Base-by-base conservation (phyloP, 2,329 filamentous ascomycete genomes). In the Fusarium sp. region DNA sequence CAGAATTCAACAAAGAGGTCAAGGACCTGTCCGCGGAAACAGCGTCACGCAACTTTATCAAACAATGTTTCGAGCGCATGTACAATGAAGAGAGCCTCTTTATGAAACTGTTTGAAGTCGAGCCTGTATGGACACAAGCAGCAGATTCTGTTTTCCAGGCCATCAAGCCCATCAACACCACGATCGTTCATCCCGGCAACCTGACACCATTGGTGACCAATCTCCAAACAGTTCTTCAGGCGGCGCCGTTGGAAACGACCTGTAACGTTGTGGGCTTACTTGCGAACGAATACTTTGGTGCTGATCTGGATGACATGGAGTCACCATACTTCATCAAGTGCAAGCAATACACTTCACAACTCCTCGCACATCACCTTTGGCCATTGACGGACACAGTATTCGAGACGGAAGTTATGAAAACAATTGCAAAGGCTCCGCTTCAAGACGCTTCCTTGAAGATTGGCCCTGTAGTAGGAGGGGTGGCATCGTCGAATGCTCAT, bases 181-280 rank as follows among this genome's bases (percentile, higher is more conserved):
- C 82, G 7, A 81, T 89, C 57, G 82, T 85, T 7, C 88, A 86
- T 58, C 84, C 83, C 7, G 84, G 83, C 11, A 88, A 89, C 56
- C 75, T 89, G n/a, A 76, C 80, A 2, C 86, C 86, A 1, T 76
- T 89, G 42, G 85, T 85, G 4, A 80, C 80, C 6, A 82, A 81
- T 25, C 75, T 89, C 11, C 86, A 88, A 70, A 74, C 83, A 1
- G 81, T 81, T 5, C 76, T 89, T 13, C 83, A 87, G 34, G 72
- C 79, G 0, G 81, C 81, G 22, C 82, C 86, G 13, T 75, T 90
- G 45, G 80, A 83, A 49, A 83, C 82, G 0, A 81, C 85, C 2
- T 90, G 87, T 77, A 85, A 84, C 48, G 79, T 89, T 7, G 82
- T 89, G 1, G 86, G 86, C 3, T 88, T 87, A 85, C 78, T 89